phyloP scores from a whole-genome alignment of 257 asterid genomes.

The Petunia secreta region DNA sequence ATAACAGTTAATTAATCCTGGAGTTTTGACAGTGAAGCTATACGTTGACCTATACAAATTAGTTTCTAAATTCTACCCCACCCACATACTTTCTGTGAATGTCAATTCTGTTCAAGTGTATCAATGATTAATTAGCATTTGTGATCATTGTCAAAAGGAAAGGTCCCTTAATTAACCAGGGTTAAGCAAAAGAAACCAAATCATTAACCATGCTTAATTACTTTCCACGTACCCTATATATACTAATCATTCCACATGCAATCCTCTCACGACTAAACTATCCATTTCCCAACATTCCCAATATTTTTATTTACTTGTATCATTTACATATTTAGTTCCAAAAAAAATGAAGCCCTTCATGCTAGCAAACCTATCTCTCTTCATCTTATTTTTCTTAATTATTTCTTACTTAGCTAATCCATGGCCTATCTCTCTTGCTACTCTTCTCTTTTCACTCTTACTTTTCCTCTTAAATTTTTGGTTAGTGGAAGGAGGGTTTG shows the following conservation, averaged over 20 bases:
- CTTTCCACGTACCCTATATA: slow-evolving; percentile 49
- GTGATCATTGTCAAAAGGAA: background rate
- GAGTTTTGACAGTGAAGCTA: background rate
- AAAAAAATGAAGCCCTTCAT: slow-evolving; percentile 44
- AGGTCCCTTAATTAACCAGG: slow-evolving; percentile 31
- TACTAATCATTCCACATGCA: slow-evolving; percentile 37
- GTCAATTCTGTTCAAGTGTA: background rate
- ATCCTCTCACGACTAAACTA: slow-evolving; percentile 31
- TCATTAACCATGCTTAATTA: slow-evolving; percentile 25
- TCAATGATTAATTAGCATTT: background rate
- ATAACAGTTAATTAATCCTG: no score
- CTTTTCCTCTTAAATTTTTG: slow-evolving; percentile 36
- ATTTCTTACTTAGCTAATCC: slow-evolving; percentile 20
- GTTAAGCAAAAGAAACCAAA: slow-evolving; percentile 28
- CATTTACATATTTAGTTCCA: background rate
- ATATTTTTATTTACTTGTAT: background rate
- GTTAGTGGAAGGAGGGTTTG: slow-evolving; percentile 51
- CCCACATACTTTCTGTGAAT: background rate
- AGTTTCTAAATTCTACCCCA: background rate
- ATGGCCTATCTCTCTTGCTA: slow-evolving; percentile 31
- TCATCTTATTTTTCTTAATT: slow-evolving; percentile 36
- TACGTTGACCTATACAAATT: background rate
- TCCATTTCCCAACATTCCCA: background rate
- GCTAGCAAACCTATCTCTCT: slow-evolving; percentile 36
- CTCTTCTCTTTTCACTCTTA: slow-evolving; percentile 33